Conservation (phyloP, 768 basidiomycete species). For the Tulasnella sp. region DNA sequence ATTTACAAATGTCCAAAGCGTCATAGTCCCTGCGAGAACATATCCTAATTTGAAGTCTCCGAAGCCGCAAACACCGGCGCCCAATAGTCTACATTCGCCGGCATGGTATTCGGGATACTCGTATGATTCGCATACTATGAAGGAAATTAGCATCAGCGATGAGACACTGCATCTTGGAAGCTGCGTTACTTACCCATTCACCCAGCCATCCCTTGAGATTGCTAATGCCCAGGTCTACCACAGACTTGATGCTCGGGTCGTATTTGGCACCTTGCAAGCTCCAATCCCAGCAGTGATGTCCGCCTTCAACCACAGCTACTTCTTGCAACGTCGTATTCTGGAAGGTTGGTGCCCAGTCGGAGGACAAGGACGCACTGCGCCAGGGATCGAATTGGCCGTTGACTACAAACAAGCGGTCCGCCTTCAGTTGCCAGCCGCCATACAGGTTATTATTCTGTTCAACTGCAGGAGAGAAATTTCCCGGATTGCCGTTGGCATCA, state of each 20-base stretch:
- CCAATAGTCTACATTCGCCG: no score
- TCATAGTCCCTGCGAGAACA: no score
- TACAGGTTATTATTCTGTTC: neutral
- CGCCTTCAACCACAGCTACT: neutral
- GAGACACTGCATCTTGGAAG: no score
- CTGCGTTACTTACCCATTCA: no score
- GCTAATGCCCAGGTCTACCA: conserved; percentile 1
- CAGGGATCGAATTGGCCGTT: conserved; percentile 16
- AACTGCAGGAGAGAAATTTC: neutral
- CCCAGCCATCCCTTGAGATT: neutral
- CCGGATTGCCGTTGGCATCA: neutral
- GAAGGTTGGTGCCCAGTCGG: neutral
- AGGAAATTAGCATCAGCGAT: no score
- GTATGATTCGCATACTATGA: no score
- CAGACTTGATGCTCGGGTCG: conserved; percentile 2
- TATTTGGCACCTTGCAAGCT: neutral
- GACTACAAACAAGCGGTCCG: neutral
- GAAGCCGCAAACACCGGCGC: no score
- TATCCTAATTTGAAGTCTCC: no score
- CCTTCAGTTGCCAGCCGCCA: neutral
- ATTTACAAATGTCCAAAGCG: no score
- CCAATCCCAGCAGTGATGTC: conserved; percentile 14
- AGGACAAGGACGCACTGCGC: conserved; percentile 4
- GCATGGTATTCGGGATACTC: no score
- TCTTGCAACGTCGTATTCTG: neutral